These are phyloP conservation scores for Rhytidhysteron rufulum DNA, from an alignment of 2,329 filamentous ascomycete genomes.

Conservation along the genomic window DNA sequence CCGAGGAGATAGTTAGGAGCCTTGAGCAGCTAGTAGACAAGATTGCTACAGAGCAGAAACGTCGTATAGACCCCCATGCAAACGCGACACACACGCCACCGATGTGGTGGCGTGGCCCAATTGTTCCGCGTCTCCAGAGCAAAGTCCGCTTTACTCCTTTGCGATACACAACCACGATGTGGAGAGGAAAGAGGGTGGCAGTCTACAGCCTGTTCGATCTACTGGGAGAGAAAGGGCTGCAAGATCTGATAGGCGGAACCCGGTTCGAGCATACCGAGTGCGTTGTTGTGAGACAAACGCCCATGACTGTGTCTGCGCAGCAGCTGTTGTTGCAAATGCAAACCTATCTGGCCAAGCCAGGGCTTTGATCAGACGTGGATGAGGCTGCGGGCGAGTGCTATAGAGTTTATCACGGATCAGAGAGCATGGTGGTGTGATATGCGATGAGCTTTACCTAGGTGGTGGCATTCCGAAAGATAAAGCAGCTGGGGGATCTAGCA, in stretches of 20 bases:
- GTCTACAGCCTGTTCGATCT: constrained; percentile 33
- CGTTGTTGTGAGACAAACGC: constrained; percentile 23
- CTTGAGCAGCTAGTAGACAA: constrained; percentile 10
- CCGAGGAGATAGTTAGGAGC: constrained; percentile 12
- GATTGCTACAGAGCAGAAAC: constrained; percentile 7
- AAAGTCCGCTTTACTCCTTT: constrained; percentile 25
- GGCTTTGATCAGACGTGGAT: no score
- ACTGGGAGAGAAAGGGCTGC: constrained; percentile 24
- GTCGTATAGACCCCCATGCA: constrained; percentile 23
- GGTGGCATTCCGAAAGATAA: no score
- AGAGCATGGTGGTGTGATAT: no score
- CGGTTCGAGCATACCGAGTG: constrained; percentile 19
- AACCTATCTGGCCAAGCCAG: constrained; percentile 22
- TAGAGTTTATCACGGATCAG: no score
- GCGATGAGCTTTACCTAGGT: no score
- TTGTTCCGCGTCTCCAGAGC: constrained; percentile 24
- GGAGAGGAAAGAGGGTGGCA: constrained; percentile 25
- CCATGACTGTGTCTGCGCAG: constrained; percentile 26
- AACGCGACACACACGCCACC: constrained; percentile 18
- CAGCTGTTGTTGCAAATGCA: constrained; percentile 30
- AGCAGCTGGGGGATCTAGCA: no score
- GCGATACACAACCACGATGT: constrained; percentile 25
- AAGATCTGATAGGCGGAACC: constrained; percentile 19
- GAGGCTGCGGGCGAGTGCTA: no score
- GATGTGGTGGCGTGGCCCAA: constrained; percentile 22